Base-by-base conservation (phyloP, 1,284 basidiomycete species). In the Rhizopogon parksii region DNA sequence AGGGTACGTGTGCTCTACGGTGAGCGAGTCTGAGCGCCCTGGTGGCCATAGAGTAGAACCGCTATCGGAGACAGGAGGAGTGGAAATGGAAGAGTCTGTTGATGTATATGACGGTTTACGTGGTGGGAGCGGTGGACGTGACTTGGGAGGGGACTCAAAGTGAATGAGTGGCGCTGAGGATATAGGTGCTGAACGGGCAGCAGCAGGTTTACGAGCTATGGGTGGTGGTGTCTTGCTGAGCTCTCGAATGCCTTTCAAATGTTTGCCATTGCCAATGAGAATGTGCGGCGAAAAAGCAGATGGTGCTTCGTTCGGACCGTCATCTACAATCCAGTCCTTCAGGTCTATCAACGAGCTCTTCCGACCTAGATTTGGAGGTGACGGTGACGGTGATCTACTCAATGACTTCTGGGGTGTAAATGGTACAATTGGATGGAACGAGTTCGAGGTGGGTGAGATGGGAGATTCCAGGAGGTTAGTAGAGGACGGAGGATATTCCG, bases 321-420 rank as follows among this genome's bases (percentile, higher is more conserved):
- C 83, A 47, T 84, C 84, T 50, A 86, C 70, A 50, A 85, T 76
- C 84, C 85, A 88, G 61, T 88, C 85, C 55, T 78, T 78, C 52
- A 88, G 72, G 68, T 88, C 85, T 56, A 86, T 77, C 50, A 85
- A 69, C 34, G 86, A 87, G 1, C 80, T 71, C 59, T 77, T 82
- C 39, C 76, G 69, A 36, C 74, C 74, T 12, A 83, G 67, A 54
- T 71, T 75, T 17, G 75, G 75, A 1, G 80, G 76, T 2, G 79
- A 77, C 0, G 79, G 76, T 0, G 83, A 82, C 0, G 73, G 71
- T 9, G 76, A 74, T 32, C 61, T 58, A 48, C 55, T 65, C 27
- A 64, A 53, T n/a, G 64, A 52, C 49, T 53, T 53, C 50, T 53
- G 56, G 25, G 64, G 56, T 32, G 61, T 52, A 53, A 68, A 55